Base-by-base conservation (phyloP, 2,329 filamentous ascomycete species). In the Arthrobotrys iridis region DNA sequence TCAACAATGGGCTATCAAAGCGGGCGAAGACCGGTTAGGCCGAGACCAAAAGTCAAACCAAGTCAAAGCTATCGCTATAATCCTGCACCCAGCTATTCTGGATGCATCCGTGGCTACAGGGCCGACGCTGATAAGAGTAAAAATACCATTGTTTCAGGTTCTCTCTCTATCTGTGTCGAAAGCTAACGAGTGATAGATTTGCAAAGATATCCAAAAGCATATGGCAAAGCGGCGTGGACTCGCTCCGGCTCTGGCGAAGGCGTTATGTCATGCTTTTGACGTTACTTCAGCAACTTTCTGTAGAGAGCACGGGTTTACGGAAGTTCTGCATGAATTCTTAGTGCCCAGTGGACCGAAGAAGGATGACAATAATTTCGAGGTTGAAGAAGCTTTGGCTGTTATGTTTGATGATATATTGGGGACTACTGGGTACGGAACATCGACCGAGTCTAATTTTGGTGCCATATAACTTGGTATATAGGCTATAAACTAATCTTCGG, bases 351-450 rank as follows among this genome's bases (percentile, higher is more conserved):
- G n/a, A 13, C 60, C 77, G 1, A 79, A 75, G 13, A 66, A 60
- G 30, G 77, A 76, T 40, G 78, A 79, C 40, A 71, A 77, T 26
- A 78, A 79, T n/a, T 78, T 79, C 41, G 64, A 77, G 24, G 48
- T 79, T 10, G 79, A 79, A 37, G 74, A 70, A 11, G 65, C 77
- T 30, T 40, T 79, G 22, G 71, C 74, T 18, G 57, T 58, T 8
- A 58, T 79, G 3, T 79, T 79, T 43, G 77, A 79, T 55, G 74
- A 79, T 18, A 59, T 77, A 48, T n/a, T 30, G 13, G 46, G 40
- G 18, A 59, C 37, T 0, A 33, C 37, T n/a, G 63, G 63, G 71
- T 75, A 65, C 13, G 57, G 13, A 1, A 20, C 35, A 11, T 33
- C 24, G 24, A 22, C 4, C 2, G 13, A 11, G n/a, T 26, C 33